A percentile compares a stretch with the other conserved stretches of the same genome.
These are phyloP conservation scores for Pachyrhizus erosus DNA, from an alignment of 306 rosid species.

Conservation along the genomic window DNA sequence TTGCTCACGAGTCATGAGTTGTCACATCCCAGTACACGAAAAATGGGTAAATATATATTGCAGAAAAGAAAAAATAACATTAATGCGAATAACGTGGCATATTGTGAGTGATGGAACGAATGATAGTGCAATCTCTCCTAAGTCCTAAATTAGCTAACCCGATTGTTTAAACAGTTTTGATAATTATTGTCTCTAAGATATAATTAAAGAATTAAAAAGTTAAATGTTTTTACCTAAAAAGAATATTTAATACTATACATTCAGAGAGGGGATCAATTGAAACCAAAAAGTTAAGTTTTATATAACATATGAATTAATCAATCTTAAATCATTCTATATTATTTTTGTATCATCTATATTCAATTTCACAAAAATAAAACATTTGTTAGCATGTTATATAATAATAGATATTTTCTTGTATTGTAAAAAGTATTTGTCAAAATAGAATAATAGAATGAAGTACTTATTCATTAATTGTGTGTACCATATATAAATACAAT, in stretches of 20 bases:
- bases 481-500: neutral
- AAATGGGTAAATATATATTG: neutral
- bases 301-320: neutral
- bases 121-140: constrained; percentile 19
- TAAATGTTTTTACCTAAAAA: neutral
- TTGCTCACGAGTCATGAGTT: constrained; percentile 31
- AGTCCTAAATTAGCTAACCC: constrained; percentile 25
- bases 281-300: neutral
- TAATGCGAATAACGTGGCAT: constrained; percentile 44
- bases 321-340: neutral
- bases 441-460: neutral
- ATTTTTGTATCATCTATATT: neutral
- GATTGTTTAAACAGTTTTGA: neutral
- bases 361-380: neutral
- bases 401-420: neutral
- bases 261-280: neutral
- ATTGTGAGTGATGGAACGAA: neutral
- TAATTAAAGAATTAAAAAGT: neutral
- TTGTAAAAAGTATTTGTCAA: neutral
- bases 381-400: neutral
- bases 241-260: too few species aligned
- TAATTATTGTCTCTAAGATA: neutral
- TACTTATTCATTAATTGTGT: neutral
- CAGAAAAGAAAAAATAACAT: neutral
- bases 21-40: constrained; percentile 27